Evolutionary conservation across 2,329 filamentous ascomycete genomes (phyloP), one percentile per base, ranked within the genome.

Genomic region (Alternaria sp.): DNA sequence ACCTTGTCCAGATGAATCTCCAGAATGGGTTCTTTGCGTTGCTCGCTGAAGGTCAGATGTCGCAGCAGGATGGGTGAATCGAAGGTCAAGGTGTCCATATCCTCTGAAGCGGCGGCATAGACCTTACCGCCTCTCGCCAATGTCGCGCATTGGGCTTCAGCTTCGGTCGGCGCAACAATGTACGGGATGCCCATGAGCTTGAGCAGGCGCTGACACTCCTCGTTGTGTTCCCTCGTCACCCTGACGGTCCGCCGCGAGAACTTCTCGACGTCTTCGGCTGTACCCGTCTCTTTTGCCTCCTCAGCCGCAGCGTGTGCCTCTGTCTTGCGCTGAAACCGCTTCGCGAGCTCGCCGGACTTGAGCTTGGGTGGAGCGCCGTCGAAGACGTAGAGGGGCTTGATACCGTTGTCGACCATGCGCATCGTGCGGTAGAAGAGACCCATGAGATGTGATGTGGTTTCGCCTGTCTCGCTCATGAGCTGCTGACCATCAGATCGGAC

Each of bases 401-500:
- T 98, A 59, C 95, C 95, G 73, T 97, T 98, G 81, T 99, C 95
- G 74, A 98, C 92, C 83, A 99, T 98, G 71, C 95, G 93, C 7
- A 99, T 86, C 3, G 95, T 99, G 71, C 95, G 94, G 84, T 99
- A 99, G 84, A 99, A 99, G 89, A 99, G 94, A 75, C 95, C 95
- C 94, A 99, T 98, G 16, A 99, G 84, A 79, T 99, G 95, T 18
- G 95, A 99, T 1, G 95, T 99, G 2, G 95, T 99, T 80, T 98
- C 93, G 74, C 95, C 95, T 53, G 89, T 90, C 74, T 99, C 95
- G 80, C 90, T 96, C 86, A 90, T 98, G 72, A 99, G 89, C 81
- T 97, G 93, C 79, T 99, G 93, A 70, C 95, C 95, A 72, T 97
- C 93, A 73, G 94, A 97, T 70, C 95, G 93, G 56, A 99, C 95